phyloP scores from a whole-genome alignment of 164 flowering plant genomes.

The Paratinospora sagittata region DNA sequence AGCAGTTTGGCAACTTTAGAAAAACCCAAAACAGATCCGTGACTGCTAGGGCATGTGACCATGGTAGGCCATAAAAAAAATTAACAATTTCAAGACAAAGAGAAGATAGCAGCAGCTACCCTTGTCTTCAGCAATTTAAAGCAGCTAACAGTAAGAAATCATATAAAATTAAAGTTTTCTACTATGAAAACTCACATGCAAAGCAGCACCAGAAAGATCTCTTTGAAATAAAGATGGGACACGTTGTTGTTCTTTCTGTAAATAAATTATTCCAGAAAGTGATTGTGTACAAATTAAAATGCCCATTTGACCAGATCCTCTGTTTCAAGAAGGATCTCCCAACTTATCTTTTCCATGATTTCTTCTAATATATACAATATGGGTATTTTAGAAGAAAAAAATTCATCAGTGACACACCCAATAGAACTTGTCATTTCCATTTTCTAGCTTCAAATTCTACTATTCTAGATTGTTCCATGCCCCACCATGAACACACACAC shows the following conservation, averaged over 20 bases:
- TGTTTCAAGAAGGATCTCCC: not conserved
- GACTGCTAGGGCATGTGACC: not conserved
- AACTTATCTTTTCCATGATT: too few relatives aligned
- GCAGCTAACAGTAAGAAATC: not conserved
- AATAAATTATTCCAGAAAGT: not conserved
- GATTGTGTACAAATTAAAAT: not conserved
- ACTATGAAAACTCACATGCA: not conserved
- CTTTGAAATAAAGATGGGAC: not conserved
- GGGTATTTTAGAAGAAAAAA: not conserved
- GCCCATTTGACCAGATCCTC: not conserved
- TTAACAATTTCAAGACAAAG: not conserved
- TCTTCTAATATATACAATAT: not conserved
- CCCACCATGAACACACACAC: slow-evolving; percentile 2
- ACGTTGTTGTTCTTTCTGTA: not conserved
- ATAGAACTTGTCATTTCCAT: not conserved
- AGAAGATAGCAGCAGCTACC: not conserved
- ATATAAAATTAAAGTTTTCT: not conserved
- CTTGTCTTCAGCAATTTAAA: slow-evolving; percentile 1
- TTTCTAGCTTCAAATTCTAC: slow-evolving; percentile 3
- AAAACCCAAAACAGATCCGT: slow-evolving; percentile 4
- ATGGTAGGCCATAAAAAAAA: not conserved
- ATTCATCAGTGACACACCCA: not conserved
- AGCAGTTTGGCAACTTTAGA: not conserved
- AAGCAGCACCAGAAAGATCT: not conserved
- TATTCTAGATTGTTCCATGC: slow-evolving; percentile 42